phyloP scores from a whole-genome alignment of 352 stramenopile genomes.

The Achlya hypogyna region DNA sequence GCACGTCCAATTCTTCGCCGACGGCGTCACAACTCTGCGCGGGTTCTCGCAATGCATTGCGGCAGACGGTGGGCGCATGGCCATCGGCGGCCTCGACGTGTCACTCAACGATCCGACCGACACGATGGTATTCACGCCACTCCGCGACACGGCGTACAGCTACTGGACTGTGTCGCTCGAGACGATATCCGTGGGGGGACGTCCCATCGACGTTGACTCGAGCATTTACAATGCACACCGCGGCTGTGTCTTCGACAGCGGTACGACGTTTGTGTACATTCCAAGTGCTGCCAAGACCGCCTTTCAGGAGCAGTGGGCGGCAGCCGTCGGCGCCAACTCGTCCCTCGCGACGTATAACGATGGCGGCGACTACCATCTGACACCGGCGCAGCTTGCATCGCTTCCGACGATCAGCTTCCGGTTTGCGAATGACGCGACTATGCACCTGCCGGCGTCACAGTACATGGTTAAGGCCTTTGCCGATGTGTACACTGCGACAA shows the following conservation, averaged over 20 bases:
- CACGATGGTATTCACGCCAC: slow-evolving; percentile 81
- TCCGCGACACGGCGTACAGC: slow-evolving; percentile 58
- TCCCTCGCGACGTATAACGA: neutral
- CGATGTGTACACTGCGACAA: slow-evolving; percentile 42
- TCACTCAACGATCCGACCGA: slow-evolving; percentile 48
- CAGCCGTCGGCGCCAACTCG: slow-evolving; percentile 25
- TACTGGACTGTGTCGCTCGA: slow-evolving; percentile 72
- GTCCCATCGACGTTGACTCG: slow-evolving; percentile 27
- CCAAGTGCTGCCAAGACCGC: slow-evolving; percentile 27
- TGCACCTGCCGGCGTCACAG: slow-evolving; percentile 39
- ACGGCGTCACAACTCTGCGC: slow-evolving; percentile 68
- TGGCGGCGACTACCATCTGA: slow-evolving; percentile 28
- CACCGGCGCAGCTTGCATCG: slow-evolving; percentile 21
- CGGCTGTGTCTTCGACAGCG: slow-evolving; percentile 69
- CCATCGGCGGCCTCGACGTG: slow-evolving; percentile 83
- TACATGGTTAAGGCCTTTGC: slow-evolving; percentile 40
- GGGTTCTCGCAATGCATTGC: slow-evolving; percentile 93
- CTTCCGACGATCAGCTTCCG: slow-evolving; percentile 60
- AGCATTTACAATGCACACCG: slow-evolving; percentile 49
- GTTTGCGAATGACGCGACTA: slow-evolving; percentile 44
- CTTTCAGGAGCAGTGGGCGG: slow-evolving; percentile 42
- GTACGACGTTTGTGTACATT: slow-evolving; percentile 73
- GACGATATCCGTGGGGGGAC: slow-evolving; percentile 34
- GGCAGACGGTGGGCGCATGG: slow-evolving; percentile 82
- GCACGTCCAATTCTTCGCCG: slow-evolving; percentile 84